Evolutionary conservation across 2,329 filamentous ascomycete species (phyloP).

Genomic region (Fusarium sp.): DNA sequence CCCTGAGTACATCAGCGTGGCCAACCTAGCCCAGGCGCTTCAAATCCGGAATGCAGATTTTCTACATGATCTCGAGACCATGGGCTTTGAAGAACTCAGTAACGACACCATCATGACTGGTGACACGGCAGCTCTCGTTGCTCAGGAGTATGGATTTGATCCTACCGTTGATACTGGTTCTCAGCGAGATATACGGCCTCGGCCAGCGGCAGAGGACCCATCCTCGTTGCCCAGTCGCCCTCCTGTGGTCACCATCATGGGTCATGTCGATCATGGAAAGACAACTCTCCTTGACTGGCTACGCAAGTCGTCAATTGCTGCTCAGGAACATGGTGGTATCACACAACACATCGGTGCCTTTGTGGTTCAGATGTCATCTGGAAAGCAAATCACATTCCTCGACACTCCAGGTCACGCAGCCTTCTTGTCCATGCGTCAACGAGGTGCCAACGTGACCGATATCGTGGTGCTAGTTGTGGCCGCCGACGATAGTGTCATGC

Average conservation of each 20-base stretch:
- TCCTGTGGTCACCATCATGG: slow-evolving; percentile 98
- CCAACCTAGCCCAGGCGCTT: slow-evolving; percentile 77
- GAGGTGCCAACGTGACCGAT: slow-evolving; percentile 94
- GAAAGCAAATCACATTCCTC: slow-evolving; percentile 92
- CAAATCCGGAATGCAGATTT: slow-evolving; percentile 76
- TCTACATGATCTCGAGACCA: slow-evolving; percentile 74
- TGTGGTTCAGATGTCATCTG: slow-evolving; percentile 83
- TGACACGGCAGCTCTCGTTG: slow-evolving; percentile 88
- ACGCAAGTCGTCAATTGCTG: slow-evolving; percentile 89
- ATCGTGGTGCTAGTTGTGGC: slow-evolving; percentile 96
- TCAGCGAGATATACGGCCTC: slow-evolving; percentile 72
- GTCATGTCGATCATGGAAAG: slow-evolving; percentile 98
- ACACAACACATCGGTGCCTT: slow-evolving; percentile 99
- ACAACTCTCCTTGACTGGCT: slow-evolving; percentile 95
- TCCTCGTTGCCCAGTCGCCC: slow-evolving; percentile 75
- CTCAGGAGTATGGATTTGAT: slow-evolving; percentile 91
- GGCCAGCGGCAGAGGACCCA: slow-evolving; percentile 72
- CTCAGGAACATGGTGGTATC: slow-evolving; percentile 93
- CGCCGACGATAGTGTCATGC: slow-evolving; percentile 96
- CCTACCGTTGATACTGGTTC: slow-evolving; percentile 75
- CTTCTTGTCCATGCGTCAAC: slow-evolving; percentile 93
- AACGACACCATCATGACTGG: slow-evolving; percentile 87
- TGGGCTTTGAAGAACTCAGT: slow-evolving; percentile 88
- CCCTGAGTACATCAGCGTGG: slow-evolving; percentile 91
- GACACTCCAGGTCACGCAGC: slow-evolving; percentile 97